phyloP scores from a whole-genome alignment of 768 basidiomycete species.

The Auricularia auricula-judae region DNA sequence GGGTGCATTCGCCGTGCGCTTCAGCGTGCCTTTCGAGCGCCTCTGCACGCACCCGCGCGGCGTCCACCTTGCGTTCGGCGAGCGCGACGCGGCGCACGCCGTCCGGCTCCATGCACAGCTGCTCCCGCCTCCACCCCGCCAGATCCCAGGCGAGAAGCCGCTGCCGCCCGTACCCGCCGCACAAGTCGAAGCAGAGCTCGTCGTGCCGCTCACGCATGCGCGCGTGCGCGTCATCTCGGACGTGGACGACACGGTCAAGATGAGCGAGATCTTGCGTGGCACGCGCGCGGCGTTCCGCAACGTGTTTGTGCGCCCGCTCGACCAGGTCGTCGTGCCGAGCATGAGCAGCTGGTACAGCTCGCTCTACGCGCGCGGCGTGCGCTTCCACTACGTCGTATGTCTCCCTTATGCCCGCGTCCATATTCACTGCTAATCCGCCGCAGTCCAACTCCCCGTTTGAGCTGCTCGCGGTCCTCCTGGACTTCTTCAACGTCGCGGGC shows the following conservation, averaged over 20 bases:
- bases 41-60: slow-evolving; percentile 51
- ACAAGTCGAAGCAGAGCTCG: slow-evolving; percentile 8
- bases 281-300: slow-evolving; percentile 78
- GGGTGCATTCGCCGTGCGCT: slow-evolving; percentile 60
- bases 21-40: slow-evolving; percentile 58
- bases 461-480: slow-evolving; percentile 63
- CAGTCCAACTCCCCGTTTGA: slow-evolving; percentile 87
- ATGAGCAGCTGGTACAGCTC: slow-evolving; percentile 70
- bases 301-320: slow-evolving; percentile 79
- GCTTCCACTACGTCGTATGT: slow-evolving; percentile 85
- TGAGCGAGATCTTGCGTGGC: slow-evolving; percentile 66
- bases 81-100: slow-evolving; percentile 35
- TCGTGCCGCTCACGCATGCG: slow-evolving; percentile 40
- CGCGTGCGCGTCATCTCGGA: slow-evolving; percentile 79
- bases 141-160: neutral
- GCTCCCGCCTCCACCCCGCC: slow-evolving; percentile 26
- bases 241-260: slow-evolving; percentile 87
- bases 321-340: slow-evolving; percentile 68
- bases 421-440: neutral
- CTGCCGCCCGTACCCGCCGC: neutral
- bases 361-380: slow-evolving; percentile 60
- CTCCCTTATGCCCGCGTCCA: neutral
- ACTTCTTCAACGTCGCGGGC: slow-evolving; percentile 60
- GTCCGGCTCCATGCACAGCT: slow-evolving; percentile 46
- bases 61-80: slow-evolving; percentile 44